Evolutionary conservation across 495 filamentous ascomycete species (phyloP).

Genomic region (Immersiella caudata): DNA sequence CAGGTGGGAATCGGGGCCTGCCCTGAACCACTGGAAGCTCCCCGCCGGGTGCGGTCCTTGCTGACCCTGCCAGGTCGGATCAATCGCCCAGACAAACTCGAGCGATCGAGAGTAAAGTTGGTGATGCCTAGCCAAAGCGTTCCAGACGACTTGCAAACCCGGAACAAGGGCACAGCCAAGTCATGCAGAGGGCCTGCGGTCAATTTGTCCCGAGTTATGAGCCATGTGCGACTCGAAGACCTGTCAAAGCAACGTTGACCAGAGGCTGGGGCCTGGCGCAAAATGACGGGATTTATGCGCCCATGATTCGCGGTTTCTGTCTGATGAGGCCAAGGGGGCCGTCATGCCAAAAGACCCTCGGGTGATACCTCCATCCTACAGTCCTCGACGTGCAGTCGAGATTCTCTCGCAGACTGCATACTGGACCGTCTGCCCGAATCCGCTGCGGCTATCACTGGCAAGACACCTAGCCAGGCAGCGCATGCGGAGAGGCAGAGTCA

Average conservation of each 20-base stretch:
- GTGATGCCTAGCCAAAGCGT: background rate
- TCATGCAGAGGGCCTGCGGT: background rate
- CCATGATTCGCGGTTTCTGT: conserved; percentile 19
- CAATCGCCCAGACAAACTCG: background rate
- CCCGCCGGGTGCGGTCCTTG: background rate
- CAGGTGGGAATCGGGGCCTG: background rate
- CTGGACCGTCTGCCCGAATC: background rate
- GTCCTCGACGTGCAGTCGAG: conserved; percentile 11
- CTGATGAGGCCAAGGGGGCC: conserved; percentile 17
- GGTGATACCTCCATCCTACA: conserved; percentile 5
- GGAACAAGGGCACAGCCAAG: conserved; percentile 4
- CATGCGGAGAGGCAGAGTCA: background rate
- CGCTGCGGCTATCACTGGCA: background rate
- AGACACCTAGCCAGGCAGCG: background rate
- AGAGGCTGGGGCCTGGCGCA: background rate
- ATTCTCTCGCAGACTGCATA: background rate
- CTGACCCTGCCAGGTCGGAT: background rate
- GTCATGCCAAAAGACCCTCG: conserved; percentile 14
- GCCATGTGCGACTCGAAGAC: background rate
- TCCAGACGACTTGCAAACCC: conserved; percentile 1
- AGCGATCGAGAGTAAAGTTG: background rate
- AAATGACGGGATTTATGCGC: conserved; percentile 4
- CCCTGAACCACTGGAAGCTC: conserved; percentile 1
- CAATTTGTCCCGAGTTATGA: background rate
- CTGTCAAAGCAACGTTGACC: background rate